Evolutionary conservation across 148 eudicot genomes (phyloP).

Genomic region (Polygonum aviculare): DNA sequence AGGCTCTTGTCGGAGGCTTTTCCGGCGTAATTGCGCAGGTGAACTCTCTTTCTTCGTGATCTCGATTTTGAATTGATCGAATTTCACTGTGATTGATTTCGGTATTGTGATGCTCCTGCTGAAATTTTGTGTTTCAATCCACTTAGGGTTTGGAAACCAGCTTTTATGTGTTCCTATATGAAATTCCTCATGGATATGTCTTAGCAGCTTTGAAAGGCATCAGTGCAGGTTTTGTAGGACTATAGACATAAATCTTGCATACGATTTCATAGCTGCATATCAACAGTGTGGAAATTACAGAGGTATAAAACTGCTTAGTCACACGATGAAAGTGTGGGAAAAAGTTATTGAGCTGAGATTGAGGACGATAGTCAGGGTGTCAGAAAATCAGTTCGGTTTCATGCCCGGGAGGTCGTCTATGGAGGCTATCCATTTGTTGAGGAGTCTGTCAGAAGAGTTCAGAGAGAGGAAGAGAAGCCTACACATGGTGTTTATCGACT

Average conservation of each 20-base stretch:
- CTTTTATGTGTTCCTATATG: background rate
- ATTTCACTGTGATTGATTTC: conserved; percentile 5
- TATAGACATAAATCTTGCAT: background rate
- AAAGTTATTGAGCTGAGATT: too few relatives aligned
- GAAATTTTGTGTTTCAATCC: background rate
- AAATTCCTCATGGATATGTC: background rate
- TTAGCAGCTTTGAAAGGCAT: background rate
- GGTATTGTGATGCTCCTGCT: background rate
- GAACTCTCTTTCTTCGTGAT: background rate
- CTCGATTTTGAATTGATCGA: background rate
- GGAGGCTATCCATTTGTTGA: too few relatives aligned
- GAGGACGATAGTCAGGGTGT: too few relatives aligned
- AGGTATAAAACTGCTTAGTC: too few relatives aligned
- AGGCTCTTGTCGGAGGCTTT: conserved; percentile 62
- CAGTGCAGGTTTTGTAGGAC: background rate
- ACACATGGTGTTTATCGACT: too few relatives aligned
- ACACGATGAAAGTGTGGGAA: too few relatives aligned
- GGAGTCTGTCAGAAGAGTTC: too few relatives aligned
- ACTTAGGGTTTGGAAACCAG: background rate
- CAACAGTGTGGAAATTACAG: too few relatives aligned
- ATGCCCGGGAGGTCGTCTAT: too few relatives aligned
- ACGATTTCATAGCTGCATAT: too few relatives aligned
- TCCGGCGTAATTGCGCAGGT: conserved; percentile 93
- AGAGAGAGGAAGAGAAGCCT: too few relatives aligned
- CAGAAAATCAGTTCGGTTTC: too few relatives aligned